Base-by-base conservation (phyloP, 2,329 filamentous ascomycete genomes). In the Trichoderma sp. region DNA sequence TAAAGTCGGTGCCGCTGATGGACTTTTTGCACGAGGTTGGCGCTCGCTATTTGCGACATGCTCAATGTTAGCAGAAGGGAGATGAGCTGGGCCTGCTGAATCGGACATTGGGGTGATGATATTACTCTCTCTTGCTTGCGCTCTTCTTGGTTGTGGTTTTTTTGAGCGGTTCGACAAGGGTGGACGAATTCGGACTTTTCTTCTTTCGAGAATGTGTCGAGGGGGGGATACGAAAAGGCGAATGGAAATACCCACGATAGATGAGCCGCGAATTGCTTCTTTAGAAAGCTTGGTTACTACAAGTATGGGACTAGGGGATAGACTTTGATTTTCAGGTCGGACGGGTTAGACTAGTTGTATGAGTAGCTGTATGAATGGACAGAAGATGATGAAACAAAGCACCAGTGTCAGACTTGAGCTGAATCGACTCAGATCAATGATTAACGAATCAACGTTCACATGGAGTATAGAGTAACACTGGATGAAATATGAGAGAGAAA, bases 21-120 rank as follows among this genome's bases (percentile, higher is more conserved):
- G 50, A 51, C 17, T 66, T 65, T 34, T 45, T 65, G 26, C 56
- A 55, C 15, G 63, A 65, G 24, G 24, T 65, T 17, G 63, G 63
- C 9, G 26, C 56, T 14, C 45, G 48, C 41, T 61, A 60, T 50
- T 15, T 65, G 48, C 39, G n/a, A n/a, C 48, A 55, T 24, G 48
- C 9, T 24, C 47, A 48, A 7, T 7, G 43, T 7, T 63, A 63
- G 19, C 44, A 19, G 15, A 15, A 15, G n/a, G 6, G 30, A 6
- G 2, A 44, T 5, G 26, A 7, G 9, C 7, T 12, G 9, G 30
- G 10, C 7, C 14, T n/a, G 45, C 10, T 17, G n/a, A 1, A 26
- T 44, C 15, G 15, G 19, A 50, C 28, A 30, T 5, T 26, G 44
- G 43, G n/a, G 5, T 3, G n/a, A 24, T 19, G 3, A 2, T 0